phyloP scores from a whole-genome alignment of 2,329 filamentous ascomycete genomes.

The Colletotrichum sublineola region DNA sequence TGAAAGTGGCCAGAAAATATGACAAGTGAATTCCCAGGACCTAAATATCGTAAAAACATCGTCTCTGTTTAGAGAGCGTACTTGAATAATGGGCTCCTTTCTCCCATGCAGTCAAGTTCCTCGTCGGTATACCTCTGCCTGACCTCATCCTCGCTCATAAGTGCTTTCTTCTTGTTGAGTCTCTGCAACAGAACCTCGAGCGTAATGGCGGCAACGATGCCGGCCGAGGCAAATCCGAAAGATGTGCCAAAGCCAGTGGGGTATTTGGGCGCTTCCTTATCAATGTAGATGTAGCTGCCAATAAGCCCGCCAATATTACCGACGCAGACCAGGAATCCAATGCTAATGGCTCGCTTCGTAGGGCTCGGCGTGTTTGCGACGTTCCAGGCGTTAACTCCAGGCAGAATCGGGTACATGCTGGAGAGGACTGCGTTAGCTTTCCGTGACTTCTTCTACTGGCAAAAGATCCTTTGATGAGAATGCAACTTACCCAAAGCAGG shows the following conservation, averaged over 20 bases:
- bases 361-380: constrained; percentile 55
- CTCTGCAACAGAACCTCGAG: constrained; percentile 33
- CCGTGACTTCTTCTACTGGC: background rate
- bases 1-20: too few relatives aligned
- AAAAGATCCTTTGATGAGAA: background rate
- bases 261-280: constrained; percentile 40
- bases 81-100: constrained; percentile 49
- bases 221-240: constrained; percentile 35
- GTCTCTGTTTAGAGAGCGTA: constrained; percentile 46
- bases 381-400: constrained; percentile 58
- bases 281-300: constrained; percentile 43
- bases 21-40: background rate
- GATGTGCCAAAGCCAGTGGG: constrained; percentile 40
- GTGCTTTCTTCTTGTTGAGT: constrained; percentile 47
- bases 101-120: constrained; percentile 50
- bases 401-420: constrained; percentile 58
- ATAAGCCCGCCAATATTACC: constrained; percentile 55
- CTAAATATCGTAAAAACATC: background rate
- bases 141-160: constrained; percentile 46
- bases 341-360: constrained; percentile 56
- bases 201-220: constrained; percentile 35
- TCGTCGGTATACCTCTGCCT: constrained; percentile 47
- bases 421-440: constrained; percentile 38
- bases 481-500: constrained; percentile 49
- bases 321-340: constrained; percentile 56